Base-by-base conservation (phyloP, 371 early-diverging fungal species). In the Quaeritorhiza haematococci region DNA sequence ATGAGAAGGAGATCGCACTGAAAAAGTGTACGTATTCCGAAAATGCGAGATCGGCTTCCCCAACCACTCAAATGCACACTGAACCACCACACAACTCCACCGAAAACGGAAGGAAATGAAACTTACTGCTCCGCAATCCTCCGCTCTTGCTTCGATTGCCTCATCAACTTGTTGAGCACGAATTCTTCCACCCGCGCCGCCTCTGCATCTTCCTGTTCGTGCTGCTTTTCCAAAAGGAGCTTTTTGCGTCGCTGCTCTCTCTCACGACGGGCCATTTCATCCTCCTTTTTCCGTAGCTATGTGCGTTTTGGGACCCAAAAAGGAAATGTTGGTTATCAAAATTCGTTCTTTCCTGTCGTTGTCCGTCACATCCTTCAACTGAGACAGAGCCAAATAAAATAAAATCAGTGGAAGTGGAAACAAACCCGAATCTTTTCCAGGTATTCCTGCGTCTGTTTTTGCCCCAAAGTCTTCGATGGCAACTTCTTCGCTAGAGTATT, bases 81-180 rank as follows among this genome's bases (percentile, higher is more conserved):
- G n/a, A n/a, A n/a, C n/a, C n/a, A n/a, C n/a, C n/a, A n/a, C n/a
- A n/a, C n/a, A n/a, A n/a, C n/a, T n/a, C n/a, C n/a, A n/a, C n/a
- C n/a, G n/a, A n/a, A n/a, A n/a, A n/a, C n/a, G n/a, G n/a, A n/a
- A n/a, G n/a, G n/a, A n/a, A n/a, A n/a, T n/a, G n/a, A 29, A 21
- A 17, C 38, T 30, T 60, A 75, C 76, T 78, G 76, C 51, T 77
- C 76, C 6, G 75, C 76, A 23, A 80, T 80, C 2, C 80, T 56
- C 19, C 78, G 57, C 55, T 80, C 80, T 54, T 80, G 80, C 66
- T 77, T 80, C 8, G 80, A 77, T 53, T 75, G 73, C 13, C 76
- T 55, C 64, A 72, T 57, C 8, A 80, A 65, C 45, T 71, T 75
- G 8, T 69, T 33, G 0, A 71, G 53, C 23, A 75, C 58, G 13